A percentile compares a stretch with the other conserved stretches of the same genome.
Evolutionary conservation across 78 protist species (phyloP).

Genomic region (Speleostelium caveatum): DNA sequence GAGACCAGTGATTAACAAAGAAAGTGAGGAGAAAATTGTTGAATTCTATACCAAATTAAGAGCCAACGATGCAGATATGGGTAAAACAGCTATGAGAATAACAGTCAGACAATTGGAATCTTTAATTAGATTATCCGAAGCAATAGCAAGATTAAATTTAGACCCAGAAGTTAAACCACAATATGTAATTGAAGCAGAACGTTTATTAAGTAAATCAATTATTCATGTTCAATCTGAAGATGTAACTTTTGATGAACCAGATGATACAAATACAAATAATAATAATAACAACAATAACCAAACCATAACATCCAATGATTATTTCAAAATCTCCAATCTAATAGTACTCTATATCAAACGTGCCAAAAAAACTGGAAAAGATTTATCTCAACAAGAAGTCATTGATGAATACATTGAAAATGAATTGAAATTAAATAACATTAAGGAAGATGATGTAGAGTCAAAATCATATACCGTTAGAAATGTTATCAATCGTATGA

Average conservation of each 20-base stretch:
- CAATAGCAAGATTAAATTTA: slow-evolving; percentile 89
- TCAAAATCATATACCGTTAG: neutral
- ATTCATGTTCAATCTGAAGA: slow-evolving; percentile 81
- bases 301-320: neutral
- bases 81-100: slow-evolving; percentile 84
- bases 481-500: slow-evolving; percentile 44
- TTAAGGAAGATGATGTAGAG: neutral
- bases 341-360: neutral
- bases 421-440: neutral
- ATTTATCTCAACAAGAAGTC: slow-evolving; percentile 14
- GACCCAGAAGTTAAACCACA: slow-evolving; percentile 6
- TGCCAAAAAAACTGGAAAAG: neutral
- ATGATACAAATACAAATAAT: neutral
- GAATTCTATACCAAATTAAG: slow-evolving; percentile 82
- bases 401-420: slow-evolving; percentile 54
- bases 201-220: slow-evolving; percentile 81
- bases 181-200: slow-evolving; percentile 80
- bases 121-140: slow-evolving; percentile 96
- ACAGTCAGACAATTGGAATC: slow-evolving; percentile 99
- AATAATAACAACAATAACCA: slow-evolving; percentile 4
- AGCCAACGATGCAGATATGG: slow-evolving; percentile 20
- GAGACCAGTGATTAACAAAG: slow-evolving; percentile 86
- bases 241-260: slow-evolving; percentile 29
- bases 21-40: slow-evolving; percentile 36
- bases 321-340: neutral